These are phyloP conservation scores for Tuber umbilicatum DNA, from an alignment of 495 filamentous ascomycete genomes.

Conservation along the genomic window DNA sequence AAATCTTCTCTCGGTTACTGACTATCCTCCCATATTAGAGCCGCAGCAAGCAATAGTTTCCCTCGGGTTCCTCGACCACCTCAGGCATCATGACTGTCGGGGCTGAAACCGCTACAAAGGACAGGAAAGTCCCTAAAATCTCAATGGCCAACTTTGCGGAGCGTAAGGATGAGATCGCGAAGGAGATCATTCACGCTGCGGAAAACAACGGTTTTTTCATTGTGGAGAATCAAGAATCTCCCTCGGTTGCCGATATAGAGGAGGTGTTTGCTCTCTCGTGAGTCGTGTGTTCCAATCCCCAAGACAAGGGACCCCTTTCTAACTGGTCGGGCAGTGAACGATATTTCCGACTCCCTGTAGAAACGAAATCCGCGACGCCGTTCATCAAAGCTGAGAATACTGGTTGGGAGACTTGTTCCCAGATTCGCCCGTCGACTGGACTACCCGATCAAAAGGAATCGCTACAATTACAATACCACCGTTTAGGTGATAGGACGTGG, in stretches of 20 bases:
- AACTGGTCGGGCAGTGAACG: slow-evolving; percentile 16
- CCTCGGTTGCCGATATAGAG: slow-evolving; percentile 47
- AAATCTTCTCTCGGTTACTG: background rate
- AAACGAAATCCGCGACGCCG: slow-evolving; percentile 51
- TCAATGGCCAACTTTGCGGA: slow-evolving; percentile 52
- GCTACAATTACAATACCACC: slow-evolving; percentile 56
- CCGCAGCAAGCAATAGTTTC: slow-evolving; percentile 2
- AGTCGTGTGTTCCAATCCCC: background rate
- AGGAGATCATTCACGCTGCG: slow-evolving; percentile 52
- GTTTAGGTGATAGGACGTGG: slow-evolving; percentile 50
- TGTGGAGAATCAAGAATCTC: slow-evolving; percentile 53
- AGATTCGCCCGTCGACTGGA: slow-evolving; percentile 58
- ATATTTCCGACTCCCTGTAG: slow-evolving; percentile 55
- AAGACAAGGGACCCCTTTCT: background rate
- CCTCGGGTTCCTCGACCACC: background rate
- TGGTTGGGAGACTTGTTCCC: slow-evolving; percentile 60
- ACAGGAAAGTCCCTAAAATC: slow-evolving; percentile 53
- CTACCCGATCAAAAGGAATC: slow-evolving; percentile 57
- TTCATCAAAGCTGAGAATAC: slow-evolving; percentile 51
- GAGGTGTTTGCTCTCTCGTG: slow-evolving; percentile 50
- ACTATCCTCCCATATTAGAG: background rate
- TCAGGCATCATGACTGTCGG: background rate
- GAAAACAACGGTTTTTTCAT: slow-evolving; percentile 61
- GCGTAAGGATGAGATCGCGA: slow-evolving; percentile 52
- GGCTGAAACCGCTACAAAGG: slow-evolving; percentile 41